Evolutionary conservation across 2,329 filamentous ascomycete species (phyloP).

Genomic region (Pyrenochaeta sp.): DNA sequence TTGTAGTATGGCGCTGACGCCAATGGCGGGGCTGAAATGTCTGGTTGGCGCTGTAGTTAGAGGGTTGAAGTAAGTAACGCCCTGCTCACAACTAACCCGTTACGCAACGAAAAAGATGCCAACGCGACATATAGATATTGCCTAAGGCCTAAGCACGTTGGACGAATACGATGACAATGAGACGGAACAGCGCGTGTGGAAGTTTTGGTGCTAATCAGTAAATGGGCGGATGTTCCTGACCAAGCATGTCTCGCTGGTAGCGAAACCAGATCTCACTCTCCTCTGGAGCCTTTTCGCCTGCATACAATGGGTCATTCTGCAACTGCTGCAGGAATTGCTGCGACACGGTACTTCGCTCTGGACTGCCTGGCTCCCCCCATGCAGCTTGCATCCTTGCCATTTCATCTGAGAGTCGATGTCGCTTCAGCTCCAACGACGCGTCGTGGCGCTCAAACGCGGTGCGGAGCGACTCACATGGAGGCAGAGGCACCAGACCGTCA

Average conservation of each 20-base stretch:
- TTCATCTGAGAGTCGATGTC: background rate
- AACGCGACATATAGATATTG: too few relatives aligned
- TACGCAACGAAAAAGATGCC: too few relatives aligned
- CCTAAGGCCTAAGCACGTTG: too few relatives aligned
- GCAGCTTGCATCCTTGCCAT: background rate
- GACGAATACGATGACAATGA: too few relatives aligned
- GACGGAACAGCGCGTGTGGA: background rate
- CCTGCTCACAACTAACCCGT: too few relatives aligned
- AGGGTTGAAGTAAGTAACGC: too few relatives aligned
- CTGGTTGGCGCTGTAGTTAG: too few relatives aligned
- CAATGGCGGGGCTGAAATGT: too few relatives aligned
- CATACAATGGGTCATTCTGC: conserved; percentile 9
- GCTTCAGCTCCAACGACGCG: background rate
- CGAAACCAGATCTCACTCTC: conserved; percentile 6
- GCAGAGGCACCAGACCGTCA: background rate
- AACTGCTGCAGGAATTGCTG: conserved; percentile 10
- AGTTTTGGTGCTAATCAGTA: background rate
- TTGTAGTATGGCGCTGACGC: too few relatives aligned
- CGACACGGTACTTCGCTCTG: background rate
- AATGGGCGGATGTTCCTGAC: background rate
- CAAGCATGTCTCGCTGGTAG: conserved; percentile 8
- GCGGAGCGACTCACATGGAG: background rate
- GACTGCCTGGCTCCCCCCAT: conserved; percentile 11
- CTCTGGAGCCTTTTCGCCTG: conserved; percentile 1
- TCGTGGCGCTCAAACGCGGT: conserved; percentile 1